A percentile compares a stretch with the other conserved stretches of the same genome.
phyloP scores from a whole-genome alignment of 129 eudicot species.

The Scalesia atractyloides region DNA sequence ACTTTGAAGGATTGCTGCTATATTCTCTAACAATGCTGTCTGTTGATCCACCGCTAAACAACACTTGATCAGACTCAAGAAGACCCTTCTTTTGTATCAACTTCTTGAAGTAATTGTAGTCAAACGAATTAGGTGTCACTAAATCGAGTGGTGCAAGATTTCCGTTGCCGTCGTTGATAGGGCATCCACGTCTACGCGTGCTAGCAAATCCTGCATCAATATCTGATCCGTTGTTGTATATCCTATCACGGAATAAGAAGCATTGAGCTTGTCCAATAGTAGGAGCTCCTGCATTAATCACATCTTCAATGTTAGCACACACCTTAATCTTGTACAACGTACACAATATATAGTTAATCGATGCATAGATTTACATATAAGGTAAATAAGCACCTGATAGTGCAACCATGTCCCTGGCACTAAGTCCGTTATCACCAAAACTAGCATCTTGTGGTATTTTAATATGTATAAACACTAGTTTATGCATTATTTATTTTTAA shows the following conservation, averaged over 20 bases:
- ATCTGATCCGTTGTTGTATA: constrained; percentile 63
- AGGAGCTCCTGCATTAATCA: constrained; percentile 51
- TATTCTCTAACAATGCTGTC: constrained; percentile 48
- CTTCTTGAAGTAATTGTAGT: constrained; percentile 50
- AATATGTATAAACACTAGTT: too few species aligned
- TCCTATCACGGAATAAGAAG: constrained; percentile 52
- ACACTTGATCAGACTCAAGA: constrained; percentile 79
- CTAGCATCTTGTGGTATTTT: too few species aligned
- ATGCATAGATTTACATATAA: too few species aligned
- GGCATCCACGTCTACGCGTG: constrained; percentile 48
- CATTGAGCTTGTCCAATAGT: constrained; percentile 73
- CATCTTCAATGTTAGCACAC: background rate
- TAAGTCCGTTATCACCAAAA: too few species aligned
- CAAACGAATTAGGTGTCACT: constrained; percentile 53
- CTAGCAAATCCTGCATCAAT: constrained; percentile 49
- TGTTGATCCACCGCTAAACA: constrained; percentile 60
- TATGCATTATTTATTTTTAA: too few species aligned
- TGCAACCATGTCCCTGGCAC: too few species aligned
- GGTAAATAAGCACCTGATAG: too few species aligned
- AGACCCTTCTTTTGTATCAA: constrained; percentile 61
- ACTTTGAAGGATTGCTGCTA: constrained; percentile 37
- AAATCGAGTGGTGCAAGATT: constrained; percentile 61
- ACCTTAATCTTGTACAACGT: too few species aligned
- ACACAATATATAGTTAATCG: too few species aligned
- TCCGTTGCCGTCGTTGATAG: constrained; percentile 43